phyloP scores from a whole-genome alignment of 306 rosid species.

The Vachellia pachyceras region DNA sequence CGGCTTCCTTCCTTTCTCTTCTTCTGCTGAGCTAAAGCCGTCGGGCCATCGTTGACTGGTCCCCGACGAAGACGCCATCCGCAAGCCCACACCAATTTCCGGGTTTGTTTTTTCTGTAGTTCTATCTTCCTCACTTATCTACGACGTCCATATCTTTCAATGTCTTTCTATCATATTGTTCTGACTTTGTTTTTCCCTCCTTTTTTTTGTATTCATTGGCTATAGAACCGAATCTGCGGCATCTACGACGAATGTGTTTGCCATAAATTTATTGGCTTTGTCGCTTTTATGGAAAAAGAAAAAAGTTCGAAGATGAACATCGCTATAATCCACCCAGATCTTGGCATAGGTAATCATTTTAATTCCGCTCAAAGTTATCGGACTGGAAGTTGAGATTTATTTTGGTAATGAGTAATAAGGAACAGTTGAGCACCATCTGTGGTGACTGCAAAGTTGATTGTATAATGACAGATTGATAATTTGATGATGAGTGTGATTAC shows the following conservation, averaged over 20 bases:
- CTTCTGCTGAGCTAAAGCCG: not conserved
- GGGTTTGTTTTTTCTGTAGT: not conserved
- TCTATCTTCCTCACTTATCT: not conserved
- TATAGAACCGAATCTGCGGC: not conserved
- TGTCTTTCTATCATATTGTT: not conserved
- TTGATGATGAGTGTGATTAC: not conserved
- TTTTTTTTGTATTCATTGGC: not conserved
- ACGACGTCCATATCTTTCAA: not conserved
- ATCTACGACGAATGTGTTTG: not conserved
- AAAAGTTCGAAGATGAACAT: constrained; percentile 59
- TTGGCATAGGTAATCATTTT: constrained; percentile 73
- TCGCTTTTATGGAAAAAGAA: constrained; percentile 46
- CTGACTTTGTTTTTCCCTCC: not conserved
- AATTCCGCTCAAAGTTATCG: not conserved
- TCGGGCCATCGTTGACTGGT: not conserved
- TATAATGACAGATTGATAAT: not conserved
- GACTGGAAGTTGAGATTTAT: not conserved
- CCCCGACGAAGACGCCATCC: not conserved
- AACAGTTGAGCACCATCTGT: not conserved
- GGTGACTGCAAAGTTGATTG: not conserved
- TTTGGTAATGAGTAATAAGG: not conserved
- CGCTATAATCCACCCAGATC: constrained; percentile 89
- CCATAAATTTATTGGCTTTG: not conserved
- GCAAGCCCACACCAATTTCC: not conserved
- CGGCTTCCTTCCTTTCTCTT: not conserved